Evolutionary conservation across 805 yeast genomes (phyloP).

Genomic region (Kluyveromyces aestuarii): DNA sequence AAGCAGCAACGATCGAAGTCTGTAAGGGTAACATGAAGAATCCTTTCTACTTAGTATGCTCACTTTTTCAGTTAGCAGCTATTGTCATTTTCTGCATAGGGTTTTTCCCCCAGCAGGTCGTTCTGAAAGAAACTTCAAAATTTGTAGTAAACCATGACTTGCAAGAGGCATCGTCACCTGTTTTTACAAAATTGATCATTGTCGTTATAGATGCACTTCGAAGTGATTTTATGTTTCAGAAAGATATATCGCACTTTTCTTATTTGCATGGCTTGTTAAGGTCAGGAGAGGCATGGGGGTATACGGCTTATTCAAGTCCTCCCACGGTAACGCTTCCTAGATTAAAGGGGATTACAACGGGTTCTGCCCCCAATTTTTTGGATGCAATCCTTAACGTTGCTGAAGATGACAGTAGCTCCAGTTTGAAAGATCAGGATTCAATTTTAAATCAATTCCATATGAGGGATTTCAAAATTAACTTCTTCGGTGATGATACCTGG

Average conservation of each 20-base stretch:
- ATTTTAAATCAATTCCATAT: slow-evolving; percentile 65
- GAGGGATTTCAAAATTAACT: slow-evolving; percentile 42
- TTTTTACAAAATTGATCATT: slow-evolving; percentile 58
- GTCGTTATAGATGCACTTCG: slow-evolving; percentile 93
- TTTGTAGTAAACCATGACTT: slow-evolving; percentile 26
- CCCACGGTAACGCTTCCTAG: slow-evolving; percentile 96
- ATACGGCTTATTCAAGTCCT: slow-evolving; percentile 86
- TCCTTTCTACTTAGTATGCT: slow-evolving; percentile 4
- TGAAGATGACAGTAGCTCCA: slow-evolving; percentile 70
- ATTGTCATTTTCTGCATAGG: slow-evolving; percentile 64
- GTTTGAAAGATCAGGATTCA: slow-evolving; percentile 67
- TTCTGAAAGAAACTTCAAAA: slow-evolving; percentile 50
- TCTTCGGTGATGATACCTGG: slow-evolving; percentile 99
- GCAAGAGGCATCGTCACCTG: slow-evolving; percentile 24
- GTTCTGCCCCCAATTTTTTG: slow-evolving; percentile 86
- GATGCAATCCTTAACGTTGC: slow-evolving; percentile 93
- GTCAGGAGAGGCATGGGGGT: slow-evolving; percentile 69
- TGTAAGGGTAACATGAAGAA: background rate
- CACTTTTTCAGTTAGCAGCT: slow-evolving; percentile 40
- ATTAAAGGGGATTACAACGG: slow-evolving; percentile 86
- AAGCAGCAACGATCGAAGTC: background rate
- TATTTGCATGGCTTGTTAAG: slow-evolving; percentile 58
- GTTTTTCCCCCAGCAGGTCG: slow-evolving; percentile 84
- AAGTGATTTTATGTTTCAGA: slow-evolving; percentile 68
- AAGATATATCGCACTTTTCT: slow-evolving; percentile 53